Evolutionary conservation across 2,329 filamentous ascomycete genomes (phyloP).

Genomic region (Pseudocercospora musae): DNA sequence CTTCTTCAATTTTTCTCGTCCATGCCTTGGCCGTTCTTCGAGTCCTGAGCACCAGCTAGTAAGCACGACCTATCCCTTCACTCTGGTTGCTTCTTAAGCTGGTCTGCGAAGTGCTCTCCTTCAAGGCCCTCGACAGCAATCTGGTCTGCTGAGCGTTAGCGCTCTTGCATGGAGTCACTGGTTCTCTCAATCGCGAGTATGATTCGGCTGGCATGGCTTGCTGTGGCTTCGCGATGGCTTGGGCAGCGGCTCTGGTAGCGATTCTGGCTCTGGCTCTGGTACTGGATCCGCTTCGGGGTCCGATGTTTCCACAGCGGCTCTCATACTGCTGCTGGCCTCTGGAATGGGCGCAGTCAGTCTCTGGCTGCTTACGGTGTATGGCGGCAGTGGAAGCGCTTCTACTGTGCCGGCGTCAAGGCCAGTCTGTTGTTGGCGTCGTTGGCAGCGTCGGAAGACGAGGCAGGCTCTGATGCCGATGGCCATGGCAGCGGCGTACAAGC

Average conservation of each 20-base stretch:
- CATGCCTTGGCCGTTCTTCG: not conserved
- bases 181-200: not conserved
- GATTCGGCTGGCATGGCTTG: not conserved
- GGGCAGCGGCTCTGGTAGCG: not conserved
- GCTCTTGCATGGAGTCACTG: not conserved
- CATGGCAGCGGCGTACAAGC: not conserved
- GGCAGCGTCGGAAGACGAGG: not conserved
- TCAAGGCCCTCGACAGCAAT: not conserved
- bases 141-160: not conserved
- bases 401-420: not conserved
- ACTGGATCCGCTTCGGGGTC: not conserved
- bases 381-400: not conserved
- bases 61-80: not conserved
- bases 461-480: not conserved
- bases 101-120: not conserved
- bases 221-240: not conserved
- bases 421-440: not conserved
- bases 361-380: not conserved
- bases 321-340: not conserved
- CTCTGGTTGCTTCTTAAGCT: not conserved
- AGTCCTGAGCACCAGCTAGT: not conserved
- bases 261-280: not conserved
- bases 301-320: not conserved
- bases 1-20: not conserved
- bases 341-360: not conserved